Percentiles rank a stretch among this genome's conserved stretches.
Conservation (phyloP, 2,329 filamentous ascomycete species). For the Calonectria hongkongensis region DNA sequence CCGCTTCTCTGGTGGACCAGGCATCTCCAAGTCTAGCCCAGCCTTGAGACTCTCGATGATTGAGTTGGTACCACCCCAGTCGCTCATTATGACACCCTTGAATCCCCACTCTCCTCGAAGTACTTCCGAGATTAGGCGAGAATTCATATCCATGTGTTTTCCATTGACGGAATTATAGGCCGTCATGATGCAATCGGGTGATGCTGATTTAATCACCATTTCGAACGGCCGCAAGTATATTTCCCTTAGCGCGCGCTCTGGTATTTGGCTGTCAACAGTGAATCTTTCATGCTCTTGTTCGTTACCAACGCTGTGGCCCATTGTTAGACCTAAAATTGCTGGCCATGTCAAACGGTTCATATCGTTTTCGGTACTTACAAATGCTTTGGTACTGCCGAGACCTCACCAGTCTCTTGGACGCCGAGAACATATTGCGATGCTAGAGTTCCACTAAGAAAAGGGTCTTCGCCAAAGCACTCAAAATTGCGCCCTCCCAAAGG, state of each 20-base stretch:
- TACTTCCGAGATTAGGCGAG: constrained; percentile 59
- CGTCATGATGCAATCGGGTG: constrained; percentile 63
- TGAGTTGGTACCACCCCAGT: constrained; percentile 62
- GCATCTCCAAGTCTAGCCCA: constrained; percentile 58
- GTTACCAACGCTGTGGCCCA: constrained; percentile 57
- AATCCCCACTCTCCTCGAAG: constrained; percentile 65
- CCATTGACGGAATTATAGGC: constrained; percentile 66
- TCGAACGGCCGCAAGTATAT: constrained; percentile 65
- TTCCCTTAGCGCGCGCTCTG: constrained; percentile 50
- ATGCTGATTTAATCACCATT: constrained; percentile 60
- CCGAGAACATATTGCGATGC: constrained; percentile 64
- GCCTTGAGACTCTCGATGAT: constrained; percentile 54
- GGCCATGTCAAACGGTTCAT: too few relatives aligned
- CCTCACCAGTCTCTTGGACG: constrained; percentile 62
- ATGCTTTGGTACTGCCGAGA: constrained; percentile 65
- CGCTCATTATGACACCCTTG: constrained; percentile 65
- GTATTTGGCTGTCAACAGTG: constrained; percentile 48
- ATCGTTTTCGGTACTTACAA: constrained; percentile 48
- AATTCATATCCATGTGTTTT: constrained; percentile 61
- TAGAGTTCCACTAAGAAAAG: constrained; percentile 63
- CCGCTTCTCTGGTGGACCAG: constrained; percentile 53
- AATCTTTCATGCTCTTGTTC: constrained; percentile 55
- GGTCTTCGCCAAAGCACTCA: constrained; percentile 66
- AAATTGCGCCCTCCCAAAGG: constrained; percentile 69
- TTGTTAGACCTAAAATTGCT: background rate